A percentile compares a stretch with the other conserved stretches of the same genome.
These are phyloP conservation scores for Thalassiosira delicatula DNA, from an alignment of 352 stramenopile species.

Conservation along the genomic window DNA sequence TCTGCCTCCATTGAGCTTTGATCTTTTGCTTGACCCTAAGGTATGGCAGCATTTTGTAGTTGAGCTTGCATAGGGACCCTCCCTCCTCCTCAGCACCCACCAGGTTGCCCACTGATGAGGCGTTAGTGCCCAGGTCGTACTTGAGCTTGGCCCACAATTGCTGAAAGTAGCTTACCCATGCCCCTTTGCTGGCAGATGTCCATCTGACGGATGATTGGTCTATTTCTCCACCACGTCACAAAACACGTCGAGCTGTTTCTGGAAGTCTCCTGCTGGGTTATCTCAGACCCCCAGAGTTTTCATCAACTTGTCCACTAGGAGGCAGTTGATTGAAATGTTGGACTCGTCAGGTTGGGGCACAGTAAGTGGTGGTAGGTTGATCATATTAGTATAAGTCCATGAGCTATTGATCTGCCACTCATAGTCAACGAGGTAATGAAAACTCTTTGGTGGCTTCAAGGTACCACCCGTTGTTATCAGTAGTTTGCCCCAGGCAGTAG, in stretches of 20 bases:
- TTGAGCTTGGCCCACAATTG: constrained; percentile 30
- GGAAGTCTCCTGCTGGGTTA: constrained; percentile 11
- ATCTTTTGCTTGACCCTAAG: constrained; percentile 16
- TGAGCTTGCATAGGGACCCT: neutral
- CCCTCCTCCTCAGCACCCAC: neutral
- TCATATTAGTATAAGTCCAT: neutral
- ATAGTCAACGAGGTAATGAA: constrained; percentile 15
- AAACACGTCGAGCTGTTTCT: neutral
- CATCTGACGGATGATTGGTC: neutral
- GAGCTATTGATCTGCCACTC: neutral
- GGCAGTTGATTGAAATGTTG: neutral
- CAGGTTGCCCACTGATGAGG: neutral
- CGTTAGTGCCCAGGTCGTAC: constrained; percentile 17
- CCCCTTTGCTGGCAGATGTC: constrained; percentile 3
- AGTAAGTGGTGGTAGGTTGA: neutral
- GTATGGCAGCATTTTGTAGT: neutral
- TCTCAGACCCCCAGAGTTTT: constrained; percentile 29
- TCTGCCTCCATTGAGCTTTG: constrained; percentile 4
- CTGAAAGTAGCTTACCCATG: constrained; percentile 31
- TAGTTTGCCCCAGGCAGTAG: constrained; percentile 2
- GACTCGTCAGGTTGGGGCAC: constrained; percentile 5
- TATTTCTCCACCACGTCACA: constrained; percentile 32
- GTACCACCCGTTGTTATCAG: constrained; percentile 2
- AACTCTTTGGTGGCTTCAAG: constrained; percentile 22
- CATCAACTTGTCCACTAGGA: constrained; percentile 1